Base-by-base conservation (phyloP, 2,329 filamentous ascomycete species). In the Beauveria rudraprayagi region DNA sequence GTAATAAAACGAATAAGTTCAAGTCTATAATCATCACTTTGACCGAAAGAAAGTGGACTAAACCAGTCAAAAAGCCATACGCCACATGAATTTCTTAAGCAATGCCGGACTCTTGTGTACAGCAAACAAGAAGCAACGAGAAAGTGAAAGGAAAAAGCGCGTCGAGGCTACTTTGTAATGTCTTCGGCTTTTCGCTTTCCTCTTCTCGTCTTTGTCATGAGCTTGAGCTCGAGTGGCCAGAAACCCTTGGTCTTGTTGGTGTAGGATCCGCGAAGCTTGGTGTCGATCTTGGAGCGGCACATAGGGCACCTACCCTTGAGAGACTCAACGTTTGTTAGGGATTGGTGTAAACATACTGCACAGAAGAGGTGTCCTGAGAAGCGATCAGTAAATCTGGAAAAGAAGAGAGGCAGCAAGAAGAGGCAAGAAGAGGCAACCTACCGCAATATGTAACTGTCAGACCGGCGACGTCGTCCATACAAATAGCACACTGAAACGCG, bases 391-490 rank as follows among this genome's bases (percentile, higher is more conserved):
- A 17, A 19, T 16, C n/a, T 51, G 8, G 3, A 34, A 19, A 22
- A 34, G 5, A 22, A 19, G 19, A 46, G n/a, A 11, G 19, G 44
- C n/a, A 46, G n/a, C n/a, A 7, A n/a, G n/a, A 43, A 28, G 9
- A 24, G 37, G 37, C 14, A 22, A 9, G 14, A 54, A 5, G 14
- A 54, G 43, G 52, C 30, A 34, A 75, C 83, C 65, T 82, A 88
- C 85, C 85, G 71, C 85, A 88, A 70, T 87, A 83, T 3, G 85
- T 88, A 51, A 87, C 80, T 1, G 83, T 86, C 63, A 88, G 67
- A 30, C 77, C 75, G 1, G 78, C 80, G 28, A 77, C 80, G 63
- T 83, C 77, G 63, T 88, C 85, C 83, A 88, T 85, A 71, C 85
- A 88, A 62, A 88, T 88, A 48, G 85, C 83, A 64, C 85, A 88